These are phyloP conservation scores for Lentithecium fluviatile DNA, from an alignment of 495 filamentous ascomycete species.

Conservation along the genomic window DNA sequence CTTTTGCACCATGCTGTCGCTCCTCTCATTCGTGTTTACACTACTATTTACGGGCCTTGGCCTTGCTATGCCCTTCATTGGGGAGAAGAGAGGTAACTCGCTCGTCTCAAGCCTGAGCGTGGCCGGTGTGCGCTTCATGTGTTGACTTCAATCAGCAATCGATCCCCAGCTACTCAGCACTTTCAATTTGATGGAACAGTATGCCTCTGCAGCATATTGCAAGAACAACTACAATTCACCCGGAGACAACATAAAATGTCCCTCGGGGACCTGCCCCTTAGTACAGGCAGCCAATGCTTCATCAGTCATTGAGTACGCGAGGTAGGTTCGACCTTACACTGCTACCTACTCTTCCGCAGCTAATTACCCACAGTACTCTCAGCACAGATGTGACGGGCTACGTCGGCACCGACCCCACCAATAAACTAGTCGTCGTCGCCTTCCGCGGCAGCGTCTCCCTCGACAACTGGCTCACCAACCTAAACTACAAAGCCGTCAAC, in stretches of 20 bases:
- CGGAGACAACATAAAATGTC: conserved; percentile 56
- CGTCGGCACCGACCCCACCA: conserved; percentile 64
- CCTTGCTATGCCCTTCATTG: conserved; percentile 17
- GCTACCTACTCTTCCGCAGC: neutral
- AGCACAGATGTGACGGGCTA: conserved; percentile 66
- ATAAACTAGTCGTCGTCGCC: conserved; percentile 61
- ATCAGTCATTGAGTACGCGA: conserved; percentile 58
- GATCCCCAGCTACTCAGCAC: conserved; percentile 16
- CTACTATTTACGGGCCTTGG: neutral
- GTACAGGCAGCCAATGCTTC: conserved; percentile 57
- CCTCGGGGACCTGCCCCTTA: conserved; percentile 54
- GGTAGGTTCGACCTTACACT: conserved; percentile 47
- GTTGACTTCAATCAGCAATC: conserved; percentile 4
- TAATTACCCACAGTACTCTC: conserved; percentile 43
- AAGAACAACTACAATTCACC: conserved; percentile 50
- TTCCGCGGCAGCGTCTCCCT: conserved; percentile 65
- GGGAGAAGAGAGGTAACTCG: conserved; percentile 25
- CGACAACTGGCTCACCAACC: conserved; percentile 66
- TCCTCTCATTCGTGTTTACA: neutral
- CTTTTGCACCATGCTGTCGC: conserved; percentile 10
- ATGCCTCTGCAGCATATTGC: conserved; percentile 70
- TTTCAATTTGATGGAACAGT: conserved; percentile 43
- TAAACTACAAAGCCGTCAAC: conserved; percentile 46
- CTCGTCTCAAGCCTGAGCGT: too few species aligned
- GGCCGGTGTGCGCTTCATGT: neutral